Base-by-base conservation (phyloP, 2,329 filamentous ascomycete species). In the Ceratocystis destructans region DNA sequence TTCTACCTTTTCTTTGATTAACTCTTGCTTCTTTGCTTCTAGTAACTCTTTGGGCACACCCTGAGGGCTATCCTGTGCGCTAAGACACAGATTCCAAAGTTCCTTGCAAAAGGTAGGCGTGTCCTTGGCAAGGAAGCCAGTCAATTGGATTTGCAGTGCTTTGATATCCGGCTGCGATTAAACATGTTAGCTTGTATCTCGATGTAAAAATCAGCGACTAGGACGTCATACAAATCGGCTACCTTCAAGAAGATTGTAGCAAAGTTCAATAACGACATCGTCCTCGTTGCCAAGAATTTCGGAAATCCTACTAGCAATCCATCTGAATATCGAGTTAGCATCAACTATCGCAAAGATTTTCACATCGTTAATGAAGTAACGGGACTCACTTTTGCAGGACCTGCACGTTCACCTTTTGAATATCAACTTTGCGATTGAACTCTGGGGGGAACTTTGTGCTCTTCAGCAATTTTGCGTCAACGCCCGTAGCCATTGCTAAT, bases 371-470 rank as follows among this genome's bases (percentile, higher is more conserved):
- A 31, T 33, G 8, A n/a, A 12, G 25, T 17, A 59, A 37, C 25
- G 22, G 20, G 68, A 77, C 86, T 73, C 74, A 95, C 89, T 94
- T 96, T 82, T 96, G 96, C 86, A 99, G 96, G 66, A 99, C 89
- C 76, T 96, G 90, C 63, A 96, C 81, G 74, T 99, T 96, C 76
- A 99, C 91, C 79, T 97, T 97, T 71, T 87, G 85, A 84, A 95
- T 96, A 79, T 99, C 92, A 70, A 99, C 94, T 79, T 96, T 96
- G 74, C 89, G 86, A 74, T 84, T 93, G 78, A 97, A 99, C 73
- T 96, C 91, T 6, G 87, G 82, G 59, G 94, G 94, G 70, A 96
- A 97, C 74, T 95, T 96, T 66, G 92, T 97, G 76, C 87, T 87
- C 81, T 87, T 89, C 66, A 96, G 79, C 72, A 96, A 83, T 80